phyloP scores from a whole-genome alignment of 2,329 filamentous ascomycete genomes.

The Dryadomyces quercus-mongolicae region DNA sequence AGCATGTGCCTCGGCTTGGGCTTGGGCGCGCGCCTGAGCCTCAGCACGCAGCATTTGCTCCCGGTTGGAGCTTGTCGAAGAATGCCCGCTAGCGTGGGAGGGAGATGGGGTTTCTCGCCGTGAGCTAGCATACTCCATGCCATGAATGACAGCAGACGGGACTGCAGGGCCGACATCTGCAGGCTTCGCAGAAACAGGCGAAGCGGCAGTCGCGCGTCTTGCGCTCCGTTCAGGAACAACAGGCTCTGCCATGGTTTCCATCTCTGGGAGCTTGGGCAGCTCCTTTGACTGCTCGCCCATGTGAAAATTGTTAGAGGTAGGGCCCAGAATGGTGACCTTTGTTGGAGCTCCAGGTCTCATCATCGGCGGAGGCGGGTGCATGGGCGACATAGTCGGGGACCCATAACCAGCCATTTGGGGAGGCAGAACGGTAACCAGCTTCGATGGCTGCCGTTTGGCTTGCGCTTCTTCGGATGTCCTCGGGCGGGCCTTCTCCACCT shows the following conservation, averaged over 20 bases:
- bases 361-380: slow-evolving; percentile 9
- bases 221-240: slow-evolving; percentile 12
- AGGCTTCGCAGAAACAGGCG: not conserved
- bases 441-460: slow-evolving; percentile 4
- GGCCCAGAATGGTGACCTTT: slow-evolving; percentile 23
- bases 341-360: slow-evolving; percentile 12
- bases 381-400: slow-evolving; percentile 1
- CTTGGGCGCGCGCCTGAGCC: not conserved
- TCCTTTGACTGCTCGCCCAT: slow-evolving; percentile 23
- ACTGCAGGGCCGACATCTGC: not conserved
- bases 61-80: not conserved
- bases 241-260: slow-evolving; percentile 1
- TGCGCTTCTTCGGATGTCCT: slow-evolving; percentile 7
- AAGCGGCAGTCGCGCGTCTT: slow-evolving; percentile 2
- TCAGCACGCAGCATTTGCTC: not conserved
- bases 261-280: slow-evolving; percentile 19
- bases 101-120: not conserved
- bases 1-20: not conserved
- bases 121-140: not conserved
- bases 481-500: not conserved
- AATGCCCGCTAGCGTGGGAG: not conserved
- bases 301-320: slow-evolving; percentile 18
- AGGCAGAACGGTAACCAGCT: slow-evolving; percentile 14
- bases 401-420: slow-evolving; percentile 12
- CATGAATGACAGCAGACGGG: not conserved